Evolutionary conservation across 495 filamentous ascomycete species (phyloP).

Genomic region (Trichocladium uniseriatum): DNA sequence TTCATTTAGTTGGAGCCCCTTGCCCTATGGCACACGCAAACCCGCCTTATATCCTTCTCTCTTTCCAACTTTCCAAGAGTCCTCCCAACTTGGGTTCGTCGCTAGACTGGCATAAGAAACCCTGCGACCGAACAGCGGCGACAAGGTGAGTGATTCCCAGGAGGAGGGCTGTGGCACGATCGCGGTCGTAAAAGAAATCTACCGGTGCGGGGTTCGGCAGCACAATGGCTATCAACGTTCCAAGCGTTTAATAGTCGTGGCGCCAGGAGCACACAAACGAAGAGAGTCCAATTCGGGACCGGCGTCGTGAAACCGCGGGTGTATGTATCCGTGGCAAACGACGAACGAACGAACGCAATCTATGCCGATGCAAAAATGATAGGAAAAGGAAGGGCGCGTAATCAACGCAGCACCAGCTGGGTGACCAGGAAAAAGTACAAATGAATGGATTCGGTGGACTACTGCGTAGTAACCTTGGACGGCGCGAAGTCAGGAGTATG

Average conservation of each 20-base stretch:
- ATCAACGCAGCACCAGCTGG: constrained; percentile 14
- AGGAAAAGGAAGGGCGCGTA: constrained; percentile 17
- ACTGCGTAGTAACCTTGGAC: constrained; percentile 13
- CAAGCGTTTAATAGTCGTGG: constrained; percentile 13
- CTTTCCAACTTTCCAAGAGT: constrained; percentile 11
- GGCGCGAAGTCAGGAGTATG: constrained; percentile 12
- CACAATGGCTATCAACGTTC: constrained; percentile 9
- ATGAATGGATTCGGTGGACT: constrained; percentile 9
- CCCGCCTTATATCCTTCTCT: constrained; percentile 8
- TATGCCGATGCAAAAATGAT: constrained; percentile 15
- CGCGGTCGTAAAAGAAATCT: constrained; percentile 5
- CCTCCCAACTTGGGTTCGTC: constrained; percentile 18
- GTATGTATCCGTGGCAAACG: constrained; percentile 29
- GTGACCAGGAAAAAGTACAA: constrained; percentile 17
- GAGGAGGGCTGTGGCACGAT: not conserved
- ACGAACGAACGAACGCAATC: constrained; percentile 19
- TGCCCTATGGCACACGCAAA: constrained; percentile 20
- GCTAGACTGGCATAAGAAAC: constrained; percentile 25
- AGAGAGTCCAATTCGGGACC: constrained; percentile 17
- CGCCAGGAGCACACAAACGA: constrained; percentile 19
- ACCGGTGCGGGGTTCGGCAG: constrained; percentile 9
- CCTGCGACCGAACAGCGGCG: constrained; percentile 1
- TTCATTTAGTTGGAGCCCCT: constrained; percentile 36
- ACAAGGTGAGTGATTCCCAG: constrained; percentile 16
- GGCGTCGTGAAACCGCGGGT: constrained; percentile 31